phyloP scores from a whole-genome alignment of 2,329 filamentous ascomycete genomes.

The Penicillium sp. region DNA sequence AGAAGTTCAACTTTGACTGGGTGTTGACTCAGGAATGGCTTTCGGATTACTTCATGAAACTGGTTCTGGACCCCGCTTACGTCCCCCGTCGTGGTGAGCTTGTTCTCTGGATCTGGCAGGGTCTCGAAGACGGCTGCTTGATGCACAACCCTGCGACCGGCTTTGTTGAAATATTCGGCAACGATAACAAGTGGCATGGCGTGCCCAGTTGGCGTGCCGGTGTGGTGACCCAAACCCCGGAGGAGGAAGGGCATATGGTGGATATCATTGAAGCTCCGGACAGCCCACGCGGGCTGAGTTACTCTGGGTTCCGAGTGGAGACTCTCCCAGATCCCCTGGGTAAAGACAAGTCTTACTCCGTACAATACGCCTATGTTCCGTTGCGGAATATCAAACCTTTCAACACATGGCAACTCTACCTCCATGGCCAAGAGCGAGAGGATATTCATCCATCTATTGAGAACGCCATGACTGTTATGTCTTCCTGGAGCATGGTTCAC shows the following conservation, averaged over 20 bases:
- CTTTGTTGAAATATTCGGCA: conserved; percentile 34
- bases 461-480: conserved; percentile 52
- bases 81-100: conserved; percentile 56
- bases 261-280: conserved; percentile 40
- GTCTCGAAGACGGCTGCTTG: conserved; percentile 35
- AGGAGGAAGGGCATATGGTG: conserved; percentile 41
- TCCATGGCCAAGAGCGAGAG: conserved; percentile 40
- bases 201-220: conserved; percentile 56
- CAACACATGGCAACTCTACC: conserved; percentile 50
- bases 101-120: conserved; percentile 48
- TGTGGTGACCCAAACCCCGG: conserved; percentile 52
- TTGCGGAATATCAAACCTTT: conserved; percentile 56
- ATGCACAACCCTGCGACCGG: conserved; percentile 31
- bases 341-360: conserved; percentile 50
- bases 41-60: conserved; percentile 39
- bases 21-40: conserved; percentile 48
- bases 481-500: conserved; percentile 52
- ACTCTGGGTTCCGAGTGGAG: conserved; percentile 57
- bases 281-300: conserved; percentile 45
- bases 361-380: conserved; percentile 55
- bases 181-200: conserved; percentile 32
- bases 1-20: conserved; percentile 57
- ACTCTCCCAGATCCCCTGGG: conserved; percentile 53
- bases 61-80: conserved; percentile 48
- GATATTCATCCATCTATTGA: conserved; percentile 53